Base-by-base conservation (phyloP, 2,329 filamentous ascomycete species). In the Leptodontidium sp. region DNA sequence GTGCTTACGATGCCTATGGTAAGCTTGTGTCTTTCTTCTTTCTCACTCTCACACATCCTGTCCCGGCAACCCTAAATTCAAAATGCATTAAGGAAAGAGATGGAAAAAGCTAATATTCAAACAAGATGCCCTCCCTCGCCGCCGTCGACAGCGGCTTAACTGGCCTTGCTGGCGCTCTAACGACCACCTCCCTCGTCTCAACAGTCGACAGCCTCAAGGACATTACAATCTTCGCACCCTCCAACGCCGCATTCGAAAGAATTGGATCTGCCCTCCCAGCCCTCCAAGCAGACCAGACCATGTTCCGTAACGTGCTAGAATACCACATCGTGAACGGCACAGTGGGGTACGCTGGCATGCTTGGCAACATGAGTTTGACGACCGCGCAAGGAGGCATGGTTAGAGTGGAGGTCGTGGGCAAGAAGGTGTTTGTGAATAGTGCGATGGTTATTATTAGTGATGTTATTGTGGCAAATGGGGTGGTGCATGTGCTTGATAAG, bases 141-240 rank as follows among this genome's bases (percentile, higher is more conserved):
- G 75, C 76, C 0, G 70, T 77, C 11, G 74, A 77, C 14, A 79
- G 79, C 70, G 76, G 78, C 61, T 72, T 81, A 8, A 81, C 77
- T 12, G 73, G 77, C 2, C 70, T 79, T 43, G 73, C 71, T 35
- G 77, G 77, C 15, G 79, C 79, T 14, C 66, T 81, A 1, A 74
- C 71, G 26, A 69, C 71, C n/a, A 70, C 75, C 2, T 67, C 73
- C 75, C 62, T 78, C 77, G 68, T 82, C 29, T 52, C 74, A 15
- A 66, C 78, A 2, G 76, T 88, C 45, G 74, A 76, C 49, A 72
- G 69, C 29, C 78, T 82, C 7, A 72, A 73, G 12, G 87, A 89
- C 74, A 80, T 90, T 66, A 90, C 88, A 11, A 82, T 80, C 68
- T 75, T 79, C 45, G 77, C 78, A 2, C 78, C 78, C 4, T 76